Evolutionary conservation across 2,329 filamentous ascomycete species (phyloP), one percentile per base, ranked within the genome.

Genomic region (Periconia digitata): DNA sequence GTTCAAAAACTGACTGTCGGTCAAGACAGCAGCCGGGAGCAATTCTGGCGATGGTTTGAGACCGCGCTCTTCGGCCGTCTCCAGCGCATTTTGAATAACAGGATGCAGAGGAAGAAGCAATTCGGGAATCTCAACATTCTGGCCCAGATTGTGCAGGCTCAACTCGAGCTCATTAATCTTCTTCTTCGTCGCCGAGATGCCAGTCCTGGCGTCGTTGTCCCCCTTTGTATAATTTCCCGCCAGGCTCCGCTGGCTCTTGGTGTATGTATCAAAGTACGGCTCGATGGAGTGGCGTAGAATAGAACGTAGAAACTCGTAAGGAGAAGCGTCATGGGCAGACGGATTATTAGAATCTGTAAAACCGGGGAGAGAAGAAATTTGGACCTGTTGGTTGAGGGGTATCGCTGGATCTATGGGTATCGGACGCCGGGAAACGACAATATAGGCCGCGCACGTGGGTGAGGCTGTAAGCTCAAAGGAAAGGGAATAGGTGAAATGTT

Each of bases 71-170:
- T 83, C 79, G 17, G 92, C 90, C 54, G 92, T 86, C 46, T 95
- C 87, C 50, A 97, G 78, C 12, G 90, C 91, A 55, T 79, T 83
- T 73, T 95, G 90, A 17, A 99, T 90, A 24, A 95, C 82, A 22
- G 92, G 88, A 65, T 96, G 92, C 57, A 96, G 86, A 10, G 89
- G 85, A 54, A 99, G 77, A 16, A 89, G 87, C 43, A 97, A 82
- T 62, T 95, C 90, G 17, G 94, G 94, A 44, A 99, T 97, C 72
- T 99, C 95, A 47, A 96, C 91, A 72, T 99, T 97, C 72, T 99
- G 92, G 73, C 96, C 92, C 46, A 99, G 79, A 66, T 99, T 92
- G 49, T 91, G 81, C 63, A 99, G 77, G 59, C 88, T 94, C 60
- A 96, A 80, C 71, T 96, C 92, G 59, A 99, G 76, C 71, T 99